Base-by-base conservation (phyloP, 768 basidiomycete genomes). In the Tulasnella sp. region DNA sequence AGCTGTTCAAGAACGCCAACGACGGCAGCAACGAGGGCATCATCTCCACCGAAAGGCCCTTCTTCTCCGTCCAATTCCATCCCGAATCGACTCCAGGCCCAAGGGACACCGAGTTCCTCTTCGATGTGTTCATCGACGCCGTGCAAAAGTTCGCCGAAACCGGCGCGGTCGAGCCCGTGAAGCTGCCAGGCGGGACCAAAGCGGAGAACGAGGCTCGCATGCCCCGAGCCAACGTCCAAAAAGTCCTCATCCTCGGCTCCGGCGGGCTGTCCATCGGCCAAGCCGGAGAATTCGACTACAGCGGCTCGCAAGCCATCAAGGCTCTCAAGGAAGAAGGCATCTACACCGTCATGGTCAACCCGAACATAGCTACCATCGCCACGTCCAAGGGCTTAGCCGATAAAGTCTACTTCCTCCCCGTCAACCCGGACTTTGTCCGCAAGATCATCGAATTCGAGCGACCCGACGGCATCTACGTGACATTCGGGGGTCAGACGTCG, bases 201-300 rank as follows among this genome's bases (percentile, higher is more conserved):
- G 93, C 90, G 83, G 95, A 96, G 81, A 97, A 97, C 86, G 93
- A 93, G 85, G 86, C 93, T 76, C 75, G 78, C 40, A 72, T 80
- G 28, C 83, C 88, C 3, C 82, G 86, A 31, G 87, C 87, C 80
- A 90, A 93, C 81, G 96, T 98, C 77, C 91, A 90, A 84, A 99
- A 99, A 87, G 97, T 99, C 78, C 90, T 99, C 83, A 96, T 99
- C 83, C 92, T 99, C 76, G 98, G 98, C 73, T 98, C 97, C 8
- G 98, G 98, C 41, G 98, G 98, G 82, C 88, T 99, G 31, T 98
- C 97, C 16, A 99, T 99, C 83, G 98, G 98, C 75, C 98, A 99
- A 85, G 98, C 98, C 0, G 98, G 98, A 83, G 98, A 99, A 86
- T 99, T 99, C 87, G 98, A 99, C 87, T 99, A 99, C 88, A 99